Base-by-base conservation (phyloP, 495 filamentous ascomycete genomes). In the Jackrogersella minutella region DNA sequence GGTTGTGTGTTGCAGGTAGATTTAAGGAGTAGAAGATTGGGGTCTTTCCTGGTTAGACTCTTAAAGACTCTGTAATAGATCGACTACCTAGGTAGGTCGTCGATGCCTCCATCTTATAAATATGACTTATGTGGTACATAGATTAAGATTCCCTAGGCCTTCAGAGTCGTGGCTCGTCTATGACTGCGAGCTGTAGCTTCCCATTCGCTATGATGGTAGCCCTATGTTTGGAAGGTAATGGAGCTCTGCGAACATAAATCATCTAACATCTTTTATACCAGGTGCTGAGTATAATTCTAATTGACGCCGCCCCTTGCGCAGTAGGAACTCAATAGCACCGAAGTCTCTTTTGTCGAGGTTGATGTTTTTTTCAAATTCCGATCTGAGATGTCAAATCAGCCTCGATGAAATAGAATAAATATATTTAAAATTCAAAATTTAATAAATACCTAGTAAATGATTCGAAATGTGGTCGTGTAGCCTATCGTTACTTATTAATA, bases 301-400 rank as follows among this genome's bases (percentile, higher is more conserved):
- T 76, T 98, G 93, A 52, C 91, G 85, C 28, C 86, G 83, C 36
- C 95, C 95, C 73, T 91, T 93, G 43, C 94, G 85, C 28, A 99
- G 73, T 3, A 97, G 80, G 78, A 91, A 96, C 76, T 99, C 95
- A 60, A 99, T 88, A 2, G 93, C 86, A 40, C 78, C 78, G 76
- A 98, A 98, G 73, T 98, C 93, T 73, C 91, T 94, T 78, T 92
- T 97, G 76, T 89, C 88, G 33, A 97, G 71, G 17, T 73, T 71
- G 2, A 87, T 71, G 69, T 92, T 81, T 69, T 90, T 89, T 43
- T 87, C 78, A 67, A 99, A 99, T 67, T 97, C 92, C 33, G 76
- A 76, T 47, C 93, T 94, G 43, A 36, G 30, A 33, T 52, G 6
- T 21, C 14, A 49, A 40, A 37, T 63, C 9, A 49, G 53, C 53